Evolutionary conservation across 306 rosid genomes (phyloP).

Genomic region (Lablab purpureus): DNA sequence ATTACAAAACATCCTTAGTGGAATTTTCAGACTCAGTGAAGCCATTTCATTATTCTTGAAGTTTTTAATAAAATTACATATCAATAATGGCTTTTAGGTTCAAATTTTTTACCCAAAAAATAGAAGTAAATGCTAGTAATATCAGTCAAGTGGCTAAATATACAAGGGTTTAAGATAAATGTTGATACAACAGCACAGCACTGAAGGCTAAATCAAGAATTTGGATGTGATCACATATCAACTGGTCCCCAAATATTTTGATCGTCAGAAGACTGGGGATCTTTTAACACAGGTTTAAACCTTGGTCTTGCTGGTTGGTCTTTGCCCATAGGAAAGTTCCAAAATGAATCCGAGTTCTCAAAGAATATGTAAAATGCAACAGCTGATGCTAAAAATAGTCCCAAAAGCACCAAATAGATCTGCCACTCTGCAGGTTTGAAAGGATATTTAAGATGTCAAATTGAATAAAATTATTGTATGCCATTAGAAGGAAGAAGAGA

Average conservation of each 20-base stretch:
- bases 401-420: constrained; percentile 82
- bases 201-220: constrained; percentile 14
- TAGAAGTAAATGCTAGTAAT: constrained; percentile 15
- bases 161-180: constrained; percentile 41
- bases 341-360: constrained; percentile 88
- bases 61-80: constrained; percentile 21
- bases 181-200: constrained; percentile 34
- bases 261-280: constrained; percentile 68
- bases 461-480: background rate
- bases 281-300: constrained; percentile 55
- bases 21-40: constrained; percentile 4
- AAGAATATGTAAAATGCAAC: constrained; percentile 80
- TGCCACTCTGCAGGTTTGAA: constrained; percentile 92
- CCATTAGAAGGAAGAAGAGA: background rate
- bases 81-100: constrained; percentile 25
- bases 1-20: background rate
- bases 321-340: constrained; percentile 81
- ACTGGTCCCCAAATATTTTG: constrained; percentile 68
- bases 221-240: constrained; percentile 66
- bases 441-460: constrained; percentile 36
- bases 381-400: constrained; percentile 78
- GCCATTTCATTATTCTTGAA: constrained; percentile 31
- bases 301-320: constrained; percentile 68
- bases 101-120: constrained; percentile 15
- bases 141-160: constrained; percentile 33